Base-by-base conservation (phyloP, 2,329 filamentous ascomycete species). In the Cladosporium austrohemisphaericum region DNA sequence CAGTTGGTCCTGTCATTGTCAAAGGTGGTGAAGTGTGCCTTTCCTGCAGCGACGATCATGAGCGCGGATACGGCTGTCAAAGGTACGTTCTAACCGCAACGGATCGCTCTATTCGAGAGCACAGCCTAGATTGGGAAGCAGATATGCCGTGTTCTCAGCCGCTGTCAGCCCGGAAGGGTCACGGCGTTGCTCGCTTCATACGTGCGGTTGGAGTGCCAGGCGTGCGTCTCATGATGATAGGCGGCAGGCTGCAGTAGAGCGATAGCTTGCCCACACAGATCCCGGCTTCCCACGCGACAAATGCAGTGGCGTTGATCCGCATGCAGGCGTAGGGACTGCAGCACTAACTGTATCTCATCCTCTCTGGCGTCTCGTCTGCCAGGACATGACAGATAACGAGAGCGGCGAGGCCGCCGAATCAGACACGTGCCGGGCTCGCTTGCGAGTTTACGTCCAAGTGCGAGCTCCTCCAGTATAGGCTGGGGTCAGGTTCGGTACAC, bases 251-350 rank as follows among this genome's bases (percentile, higher is more conserved):
- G 44, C 44, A 47, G 43, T 46, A 46, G 16, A 37, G 43, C 43
- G n/a, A 23, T 14, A 23, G 32, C 32, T 22, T n/a, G 44, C 33
- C 44, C 44, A 38, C 33, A 38, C 44, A 37, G 16, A 47, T 47
- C 44, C 44, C 44, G 33, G 44, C 25, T 16, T 25, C 33, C 44
- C 44, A 47, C 44, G 44, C 44, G 44, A 36, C 23, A 14, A 16
- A 22, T 29, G 44, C 33, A 47, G 44, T 47, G 44, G 44, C 44
- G 44, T 37, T 28, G 33, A 36, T 47, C 32, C 20, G 31, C 44
- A 33, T 47, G 44, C 44, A 47, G 44, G 44, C 44, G 33, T 28
- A 47, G 18, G 44, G 33, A 47, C 33, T 47, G 44, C 44, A 36
- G 32, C 16, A 5, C 9, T 26, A 26, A 11, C 25, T 26, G 6